These are phyloP conservation scores for Colletotrichum lentis DNA, from an alignment of 2,329 filamentous ascomycete species.

Conservation along the genomic window DNA sequence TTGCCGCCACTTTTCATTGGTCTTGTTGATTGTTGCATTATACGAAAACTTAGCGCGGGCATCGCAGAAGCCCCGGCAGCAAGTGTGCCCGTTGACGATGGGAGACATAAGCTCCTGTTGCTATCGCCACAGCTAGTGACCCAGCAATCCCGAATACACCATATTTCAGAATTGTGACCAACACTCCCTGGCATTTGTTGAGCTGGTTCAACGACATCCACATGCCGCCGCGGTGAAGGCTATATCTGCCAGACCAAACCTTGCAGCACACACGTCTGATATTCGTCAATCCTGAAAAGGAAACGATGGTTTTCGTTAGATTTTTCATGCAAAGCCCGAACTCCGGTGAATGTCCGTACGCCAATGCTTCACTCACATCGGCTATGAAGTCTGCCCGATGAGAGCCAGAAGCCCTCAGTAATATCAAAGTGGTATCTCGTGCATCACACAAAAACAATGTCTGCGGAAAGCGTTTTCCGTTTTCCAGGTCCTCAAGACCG, in stretches of 20 bases:
- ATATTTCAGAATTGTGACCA: neutral
- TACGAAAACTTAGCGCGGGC: slow-evolving; percentile 11
- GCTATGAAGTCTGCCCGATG: neutral
- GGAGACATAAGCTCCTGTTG: neutral
- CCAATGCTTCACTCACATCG: neutral
- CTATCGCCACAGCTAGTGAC: neutral
- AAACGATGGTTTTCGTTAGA: too few relatives aligned
- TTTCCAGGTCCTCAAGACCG: neutral
- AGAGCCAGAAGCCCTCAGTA: neutral
- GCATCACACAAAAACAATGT: neutral
- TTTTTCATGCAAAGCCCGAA: too few relatives aligned
- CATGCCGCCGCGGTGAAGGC: neutral
- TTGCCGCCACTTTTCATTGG: neutral
- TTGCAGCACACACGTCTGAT: neutral
- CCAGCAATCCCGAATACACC: neutral
- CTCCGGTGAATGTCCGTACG: neutral
- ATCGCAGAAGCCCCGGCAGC: slow-evolving; percentile 15
- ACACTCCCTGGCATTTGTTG: neutral
- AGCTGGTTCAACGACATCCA: neutral
- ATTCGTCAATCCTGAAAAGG: too few relatives aligned
- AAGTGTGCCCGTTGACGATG: neutral
- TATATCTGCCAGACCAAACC: too few relatives aligned
- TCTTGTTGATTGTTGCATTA: neutral
- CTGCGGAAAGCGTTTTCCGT: too few relatives aligned
- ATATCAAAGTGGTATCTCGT: slow-evolving; percentile 8